phyloP scores from a whole-genome alignment of 1,284 basidiomycete genomes.

The Coriolopsis trogii region DNA sequence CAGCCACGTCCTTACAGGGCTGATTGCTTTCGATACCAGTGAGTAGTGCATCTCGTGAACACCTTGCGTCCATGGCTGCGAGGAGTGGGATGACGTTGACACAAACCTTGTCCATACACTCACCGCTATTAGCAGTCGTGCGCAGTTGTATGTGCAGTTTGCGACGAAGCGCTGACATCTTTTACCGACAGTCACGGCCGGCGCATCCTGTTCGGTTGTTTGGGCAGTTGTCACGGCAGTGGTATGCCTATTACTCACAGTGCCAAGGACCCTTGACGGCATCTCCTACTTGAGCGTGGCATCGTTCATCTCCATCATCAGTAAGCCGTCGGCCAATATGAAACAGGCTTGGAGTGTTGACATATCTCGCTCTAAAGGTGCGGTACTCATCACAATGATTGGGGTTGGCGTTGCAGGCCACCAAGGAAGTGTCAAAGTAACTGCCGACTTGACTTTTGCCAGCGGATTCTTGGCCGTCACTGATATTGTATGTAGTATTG shows the following conservation, averaged over 20 bases:
- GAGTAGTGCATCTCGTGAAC: too few species aligned
- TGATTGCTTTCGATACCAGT: conserved; percentile 40
- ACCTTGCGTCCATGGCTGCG: too few species aligned
- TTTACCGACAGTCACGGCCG: conserved; percentile 28
- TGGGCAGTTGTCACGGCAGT: conserved; percentile 35
- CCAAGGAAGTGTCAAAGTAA: conserved; percentile 43
- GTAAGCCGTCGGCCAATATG: conserved; percentile 42
- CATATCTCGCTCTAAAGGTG: conserved; percentile 25
- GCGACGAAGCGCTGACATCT: not conserved
- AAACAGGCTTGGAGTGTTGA: too few species aligned
- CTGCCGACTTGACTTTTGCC: conserved; percentile 46
- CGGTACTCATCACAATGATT: conserved; percentile 50
- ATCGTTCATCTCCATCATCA: conserved; percentile 39
- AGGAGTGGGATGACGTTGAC: too few species aligned
- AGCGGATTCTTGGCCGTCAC: conserved; percentile 57
- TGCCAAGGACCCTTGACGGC: conserved; percentile 36
- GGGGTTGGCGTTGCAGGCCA: conserved; percentile 50
- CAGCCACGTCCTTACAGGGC: conserved; percentile 36
- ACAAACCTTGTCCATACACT: too few species aligned
- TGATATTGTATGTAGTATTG: conserved; percentile 48
- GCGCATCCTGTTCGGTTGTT: conserved; percentile 36
- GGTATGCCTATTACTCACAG: conserved; percentile 32
- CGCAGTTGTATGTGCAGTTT: too few species aligned
- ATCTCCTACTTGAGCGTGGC: conserved; percentile 36
- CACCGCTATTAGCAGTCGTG: too few species aligned